Base-by-base conservation (phyloP, 139 green algal species). In the Tetradesmus obliquus region DNA sequence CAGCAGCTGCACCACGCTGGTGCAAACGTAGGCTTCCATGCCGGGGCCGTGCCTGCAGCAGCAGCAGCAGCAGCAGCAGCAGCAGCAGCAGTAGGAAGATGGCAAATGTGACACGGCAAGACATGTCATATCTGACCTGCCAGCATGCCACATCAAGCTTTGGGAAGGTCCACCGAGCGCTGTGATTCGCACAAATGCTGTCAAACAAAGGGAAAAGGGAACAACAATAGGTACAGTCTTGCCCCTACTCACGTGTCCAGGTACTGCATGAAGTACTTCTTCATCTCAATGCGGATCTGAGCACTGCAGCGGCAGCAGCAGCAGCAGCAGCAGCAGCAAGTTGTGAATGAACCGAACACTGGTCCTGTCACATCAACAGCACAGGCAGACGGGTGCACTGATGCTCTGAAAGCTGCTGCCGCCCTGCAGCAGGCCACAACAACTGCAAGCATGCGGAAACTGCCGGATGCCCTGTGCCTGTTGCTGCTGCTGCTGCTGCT, bases 191-290 rank as follows among this genome's bases (percentile, higher is more conserved):
- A 45, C 32, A 45, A 45, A 45, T 45, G 32, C 32, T 45, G 32
- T 45, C 32, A 45, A 45, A 45, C 32, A 45, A 45, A 45, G 32
- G 32, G 32, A 45, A 45, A 45, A 45, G 32, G 32, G 32, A 45
- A 45, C 32, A 45, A 45, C 32, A 45, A 45, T 45, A 45, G 32
- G 32, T 45, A 45, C 32, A 45, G 32, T 45, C 32, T 45, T 45
- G 32, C 32, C 32, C 32, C n/a, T 53, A 54, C 74, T 82, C 88
- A 97, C 95, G 86, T 96, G 87, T 98, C 94, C 57, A 99, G 91
- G 91, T 98, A 99, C 2, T 83, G n/a, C 57, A 98, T 79, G 88
- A 99, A 98, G 93, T 99, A 99, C 45, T 94, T 92, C 55, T 97
- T 95, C 96, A 99, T 99, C 66, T 99, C 97, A 20, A 96, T 91